Evolutionary conservation across 83 land plant genomes (phyloP).

Genomic region (Picea abies): DNA sequence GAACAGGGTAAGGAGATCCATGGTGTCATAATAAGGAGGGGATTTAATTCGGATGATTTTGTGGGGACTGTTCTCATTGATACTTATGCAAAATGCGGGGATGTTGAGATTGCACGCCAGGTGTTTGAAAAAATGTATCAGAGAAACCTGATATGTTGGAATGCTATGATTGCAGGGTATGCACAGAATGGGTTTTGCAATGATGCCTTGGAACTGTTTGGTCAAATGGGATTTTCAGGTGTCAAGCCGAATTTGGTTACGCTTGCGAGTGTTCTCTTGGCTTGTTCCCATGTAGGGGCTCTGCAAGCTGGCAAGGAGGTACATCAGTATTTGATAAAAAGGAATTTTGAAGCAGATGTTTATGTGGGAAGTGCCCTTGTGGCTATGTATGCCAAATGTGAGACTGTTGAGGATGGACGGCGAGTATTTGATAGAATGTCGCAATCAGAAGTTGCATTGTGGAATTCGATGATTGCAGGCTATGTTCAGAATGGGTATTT

Average conservation of each 20-base stretch:
- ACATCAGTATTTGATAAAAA: too few species aligned
- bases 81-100: neutral
- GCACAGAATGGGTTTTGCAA: neutral
- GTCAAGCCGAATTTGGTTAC: neutral
- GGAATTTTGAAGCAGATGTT: neutral
- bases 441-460: slow-evolving; percentile 37
- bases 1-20: neutral
- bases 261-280: neutral
- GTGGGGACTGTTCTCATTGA: neutral
- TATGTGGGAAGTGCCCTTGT: slow-evolving; percentile 5
- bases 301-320: too few species aligned
- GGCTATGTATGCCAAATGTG: slow-evolving; percentile 17
- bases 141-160: neutral
- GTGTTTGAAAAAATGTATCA: neutral
- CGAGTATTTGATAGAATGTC: slow-evolving; percentile 35
- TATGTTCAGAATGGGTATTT: slow-evolving; percentile 33
- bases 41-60: neutral
- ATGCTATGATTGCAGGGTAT: neutral
- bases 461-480: slow-evolving; percentile 54
- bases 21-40: neutral
- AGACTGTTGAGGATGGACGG: slow-evolving; percentile 32
- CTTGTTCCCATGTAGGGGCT: neutral
- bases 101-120: neutral
- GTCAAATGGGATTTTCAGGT: neutral
- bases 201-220: neutral